Evolutionary conservation across 1,284 basidiomycete species (phyloP), one percentile per base, ranked within the genome.

Genomic region (Sporisorium reilianum): DNA sequence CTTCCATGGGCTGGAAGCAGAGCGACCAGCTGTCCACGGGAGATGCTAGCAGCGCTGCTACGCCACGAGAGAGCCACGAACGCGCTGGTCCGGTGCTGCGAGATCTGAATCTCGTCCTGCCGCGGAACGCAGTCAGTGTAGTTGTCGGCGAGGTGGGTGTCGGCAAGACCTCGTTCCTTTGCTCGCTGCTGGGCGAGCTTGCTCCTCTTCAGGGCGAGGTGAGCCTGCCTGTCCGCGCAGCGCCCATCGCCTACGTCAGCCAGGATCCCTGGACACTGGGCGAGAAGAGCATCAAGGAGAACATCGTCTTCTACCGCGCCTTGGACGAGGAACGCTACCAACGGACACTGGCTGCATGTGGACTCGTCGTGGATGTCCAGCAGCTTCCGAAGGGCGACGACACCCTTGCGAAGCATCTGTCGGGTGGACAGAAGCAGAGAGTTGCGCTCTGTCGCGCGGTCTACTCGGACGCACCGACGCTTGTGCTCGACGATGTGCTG

Each of bases 341-440:
- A 28, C 49, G 45, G 14, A 65, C 71, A n/a, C 20, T 72, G 11
- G 11, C 32, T 1, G 73, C 76, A 6, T 72, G 68, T 44, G 69
- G 64, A 1, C 56, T 78, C 2, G 50, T 38, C 1, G 23, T 60
- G 10, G 76, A 78, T 34, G 51, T 78, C 2, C 42, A 55, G 8
- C 57, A 66, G 23, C 54, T 70, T 16, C 56, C 60, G 5, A 51
- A 65, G 18, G 68, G 68, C 3, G 64, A 45, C 41, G 56, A 51
- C n/a, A 60, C 60, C 12, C 63, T 70, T 26, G 71, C 64, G 10
- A 75, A 72, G 12, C 48, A 67, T n/a, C 66, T 78, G 9, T 64
- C 62, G 12, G 78, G 78, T 16, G 78, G 78, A 3, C 78, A 79
- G 41, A 75, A 64, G 55, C 69, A 71, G 16, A 51, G 78, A 38